These are phyloP conservation scores for Dendrobium chrysotoxum DNA, from an alignment of 106 monocot genomes.

Conservation along the genomic window DNA sequence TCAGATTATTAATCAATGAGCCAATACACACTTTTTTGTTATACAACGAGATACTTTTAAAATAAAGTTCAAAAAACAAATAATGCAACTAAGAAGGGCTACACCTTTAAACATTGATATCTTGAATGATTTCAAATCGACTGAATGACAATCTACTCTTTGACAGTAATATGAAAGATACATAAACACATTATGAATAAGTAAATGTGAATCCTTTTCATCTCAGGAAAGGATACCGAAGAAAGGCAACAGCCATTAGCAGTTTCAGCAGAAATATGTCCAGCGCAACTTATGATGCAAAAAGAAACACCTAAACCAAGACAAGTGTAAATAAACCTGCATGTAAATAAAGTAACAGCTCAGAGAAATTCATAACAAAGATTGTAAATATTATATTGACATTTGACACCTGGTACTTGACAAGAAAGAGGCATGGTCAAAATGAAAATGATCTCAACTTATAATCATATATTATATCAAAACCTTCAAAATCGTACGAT, in stretches of 20 bases:
- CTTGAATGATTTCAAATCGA: too few species aligned
- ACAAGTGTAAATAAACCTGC: conserved; percentile 52
- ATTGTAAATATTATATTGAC: background rate
- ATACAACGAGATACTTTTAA: too few species aligned
- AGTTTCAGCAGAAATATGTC: conserved; percentile 63
- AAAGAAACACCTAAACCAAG: conserved; percentile 38
- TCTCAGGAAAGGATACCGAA: conserved; percentile 45
- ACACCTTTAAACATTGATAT: too few species aligned
- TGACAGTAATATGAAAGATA: too few species aligned
- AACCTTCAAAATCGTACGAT: background rate
- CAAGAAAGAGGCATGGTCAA: background rate
- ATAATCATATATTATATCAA: background rate
- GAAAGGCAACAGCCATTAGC: conserved; percentile 49
- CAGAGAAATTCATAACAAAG: background rate
- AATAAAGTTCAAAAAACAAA: too few species aligned
- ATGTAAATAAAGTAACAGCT: conserved; percentile 1
- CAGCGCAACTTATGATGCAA: conserved; percentile 43
- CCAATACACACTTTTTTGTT: too few species aligned
- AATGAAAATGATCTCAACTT: background rate
- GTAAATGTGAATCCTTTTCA: background rate
- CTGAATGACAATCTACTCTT: too few species aligned
- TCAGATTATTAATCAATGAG: too few species aligned
- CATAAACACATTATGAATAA: too few species aligned
- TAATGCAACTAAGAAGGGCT: too few species aligned
- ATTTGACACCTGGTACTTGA: background rate